phyloP scores from a whole-genome alignment of 352 stramenopile species.

The Thraustochytrium striatum region DNA sequence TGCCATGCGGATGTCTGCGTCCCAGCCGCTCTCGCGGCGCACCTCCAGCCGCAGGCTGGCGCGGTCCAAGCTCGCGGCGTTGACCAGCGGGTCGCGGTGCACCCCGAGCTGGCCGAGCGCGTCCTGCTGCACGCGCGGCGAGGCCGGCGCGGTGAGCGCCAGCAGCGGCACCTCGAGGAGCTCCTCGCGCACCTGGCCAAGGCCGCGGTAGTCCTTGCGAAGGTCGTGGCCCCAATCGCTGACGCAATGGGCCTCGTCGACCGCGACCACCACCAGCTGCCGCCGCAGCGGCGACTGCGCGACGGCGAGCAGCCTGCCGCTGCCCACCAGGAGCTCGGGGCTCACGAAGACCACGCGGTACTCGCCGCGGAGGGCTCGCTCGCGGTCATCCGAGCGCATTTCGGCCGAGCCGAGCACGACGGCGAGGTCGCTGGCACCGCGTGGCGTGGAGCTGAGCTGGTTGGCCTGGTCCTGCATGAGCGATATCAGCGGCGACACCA shows the following conservation, averaged over 20 bases:
- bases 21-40: conserved; percentile 58
- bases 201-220: conserved; percentile 92
- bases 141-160: conserved; percentile 80
- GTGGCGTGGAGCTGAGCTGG: conserved; percentile 68
- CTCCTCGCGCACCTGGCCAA: conserved; percentile 80
- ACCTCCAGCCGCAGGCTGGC: conserved; percentile 79
- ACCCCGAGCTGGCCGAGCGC: conserved; percentile 68
- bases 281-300: conserved; percentile 58
- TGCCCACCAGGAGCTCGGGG: conserved; percentile 1
- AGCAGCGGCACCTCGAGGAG: conserved; percentile 83
- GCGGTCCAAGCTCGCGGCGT: conserved; percentile 72
- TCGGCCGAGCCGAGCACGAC: background rate
- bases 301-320: background rate
- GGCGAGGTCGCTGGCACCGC: background rate
- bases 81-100: conserved; percentile 52
- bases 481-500: conserved; percentile 96
- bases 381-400: background rate
- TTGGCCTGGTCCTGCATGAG: conserved; percentile 99
- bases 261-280: conserved; percentile 89
- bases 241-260: conserved; percentile 95
- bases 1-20: conserved; percentile 53
- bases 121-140: conserved; percentile 73
- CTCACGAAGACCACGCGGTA: conserved; percentile 16
- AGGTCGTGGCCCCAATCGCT: conserved; percentile 98
- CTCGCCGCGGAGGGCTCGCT: background rate